Evolutionary conservation across 257 asterid genomes (phyloP).

Genomic region (Penstemon eatonii): DNA sequence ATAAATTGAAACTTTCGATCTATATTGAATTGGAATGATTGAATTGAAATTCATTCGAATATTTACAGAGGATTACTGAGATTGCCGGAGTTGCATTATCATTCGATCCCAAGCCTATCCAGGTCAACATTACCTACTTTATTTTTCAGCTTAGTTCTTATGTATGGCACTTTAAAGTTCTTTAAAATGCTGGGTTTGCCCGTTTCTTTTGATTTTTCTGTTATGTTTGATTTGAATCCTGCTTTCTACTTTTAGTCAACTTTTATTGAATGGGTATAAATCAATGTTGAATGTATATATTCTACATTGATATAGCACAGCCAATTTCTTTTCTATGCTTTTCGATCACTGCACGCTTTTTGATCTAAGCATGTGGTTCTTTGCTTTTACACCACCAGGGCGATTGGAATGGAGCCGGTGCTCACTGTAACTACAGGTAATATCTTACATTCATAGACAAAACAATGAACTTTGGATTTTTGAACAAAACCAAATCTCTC

Average conservation of each 20-base stretch:
- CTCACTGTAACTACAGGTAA: slow-evolving; percentile 89
- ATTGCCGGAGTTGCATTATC: slow-evolving; percentile 84
- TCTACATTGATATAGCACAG: too few species aligned
- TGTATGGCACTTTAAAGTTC: not conserved
- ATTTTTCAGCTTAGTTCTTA: not conserved
- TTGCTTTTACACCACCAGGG: slow-evolving; percentile 44
- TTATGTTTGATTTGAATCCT: not conserved
- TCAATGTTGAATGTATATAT: too few species aligned
- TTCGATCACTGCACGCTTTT: not conserved
- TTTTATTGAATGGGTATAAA: not conserved
- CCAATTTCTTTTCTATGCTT: too few species aligned
- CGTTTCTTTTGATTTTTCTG: not conserved
- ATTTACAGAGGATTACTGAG: slow-evolving; percentile 83
- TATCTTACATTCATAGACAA: not conserved
- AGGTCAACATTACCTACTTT: slow-evolving; percentile 36
- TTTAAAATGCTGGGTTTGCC: too few species aligned
- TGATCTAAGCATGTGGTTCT: not conserved
- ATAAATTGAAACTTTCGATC: not conserved
- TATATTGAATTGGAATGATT: not conserved
- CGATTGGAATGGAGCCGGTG: slow-evolving; percentile 99
- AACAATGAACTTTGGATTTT: too few species aligned
- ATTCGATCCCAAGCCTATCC: slow-evolving; percentile 90
- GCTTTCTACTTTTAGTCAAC: not conserved
- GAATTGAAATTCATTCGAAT: slow-evolving; percentile 22
- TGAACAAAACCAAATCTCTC: not conserved